Base-by-base conservation (phyloP, 805 yeast species). In the baker's yeast (Saccharomyces cerevisiae) region DNA sequence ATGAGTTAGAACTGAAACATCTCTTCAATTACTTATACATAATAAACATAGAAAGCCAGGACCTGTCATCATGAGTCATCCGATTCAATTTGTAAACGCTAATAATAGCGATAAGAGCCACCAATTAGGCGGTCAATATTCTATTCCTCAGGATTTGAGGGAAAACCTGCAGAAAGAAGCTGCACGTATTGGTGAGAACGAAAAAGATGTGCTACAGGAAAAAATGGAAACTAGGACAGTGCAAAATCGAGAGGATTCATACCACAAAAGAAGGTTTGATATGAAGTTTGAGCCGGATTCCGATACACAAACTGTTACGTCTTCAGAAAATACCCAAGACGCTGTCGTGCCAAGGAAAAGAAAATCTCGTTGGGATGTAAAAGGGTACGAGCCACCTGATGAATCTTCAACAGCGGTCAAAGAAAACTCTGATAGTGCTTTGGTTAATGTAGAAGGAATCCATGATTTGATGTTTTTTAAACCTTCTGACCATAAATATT, bases 401-500 rank as follows among this genome's bases (percentile, higher is more conserved):
- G 77, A 69, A 17, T 73, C 74, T 21, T 66, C 59, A 13, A 41
- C 2, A n/a, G n/a, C 21, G 27, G 28, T 68, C 13, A 31, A 63
- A 30, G 58, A 67, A 17, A 63, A 68, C 49, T 62, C 71, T 49
- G 64, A 72, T 54, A 65, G 74, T 56, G 61, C 75, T 13, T 56
- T 79, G 27, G 76, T 83, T 1, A 84, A 82, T 24, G 74, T 84
- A 1, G 86, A 90, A 0, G 89, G 84, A 0, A 76, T 83, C 0
- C 76, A 77, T 41, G 90, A 86, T 30, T 66, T 89, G 13, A 84
- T 81, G 62, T 83, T 74, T 63, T 83, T 88, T 69, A 87, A 82
- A 60, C 84, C 82, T 36, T 81, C 82, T 43, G 97, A 91, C 66
- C 73, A 79, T 66, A 80, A 80, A 64, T 79, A 84, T 62, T 90